These are phyloP conservation scores for Chrysoporthe austroafricana DNA, from an alignment of 2,329 filamentous ascomycete species.

Conservation along the genomic window DNA sequence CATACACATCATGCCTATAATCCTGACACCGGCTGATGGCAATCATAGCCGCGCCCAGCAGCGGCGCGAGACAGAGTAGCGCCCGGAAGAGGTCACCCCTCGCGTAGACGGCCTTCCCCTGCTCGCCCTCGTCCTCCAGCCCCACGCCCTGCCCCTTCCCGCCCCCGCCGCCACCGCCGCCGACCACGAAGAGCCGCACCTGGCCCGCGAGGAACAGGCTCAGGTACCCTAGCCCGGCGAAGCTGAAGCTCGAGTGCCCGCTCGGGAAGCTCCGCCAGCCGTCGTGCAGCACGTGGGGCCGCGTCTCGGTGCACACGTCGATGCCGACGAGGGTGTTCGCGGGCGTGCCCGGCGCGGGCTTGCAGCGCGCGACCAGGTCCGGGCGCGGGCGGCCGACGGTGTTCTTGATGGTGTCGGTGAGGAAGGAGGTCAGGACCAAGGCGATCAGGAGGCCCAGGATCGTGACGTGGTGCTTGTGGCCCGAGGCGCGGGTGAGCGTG, in stretches of 20 bases:
- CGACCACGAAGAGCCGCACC: conserved; percentile 57
- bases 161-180: conserved; percentile 35
- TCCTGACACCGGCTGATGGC: conserved; percentile 72
- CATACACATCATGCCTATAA: conserved; percentile 73
- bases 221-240: conserved; percentile 77
- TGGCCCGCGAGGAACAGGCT: conserved; percentile 72
- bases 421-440: conserved; percentile 75
- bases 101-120: conserved; percentile 29
- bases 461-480: conserved; percentile 83
- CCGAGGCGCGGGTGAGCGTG: conserved; percentile 59
- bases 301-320: conserved; percentile 72
- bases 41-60: conserved; percentile 68
- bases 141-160: neutral
- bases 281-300: conserved; percentile 73
- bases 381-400: conserved; percentile 74
- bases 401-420: conserved; percentile 93
- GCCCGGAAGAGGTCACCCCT: conserved; percentile 57
- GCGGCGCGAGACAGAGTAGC: conserved; percentile 60
- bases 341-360: conserved; percentile 60
- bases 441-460: conserved; percentile 80
- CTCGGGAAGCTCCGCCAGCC: conserved; percentile 85
- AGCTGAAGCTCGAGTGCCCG: conserved; percentile 79
- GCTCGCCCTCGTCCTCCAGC: conserved; percentile 24
- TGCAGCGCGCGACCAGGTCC: conserved; percentile 74
- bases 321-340: conserved; percentile 61